A percentile compares a stretch with the other conserved stretches of the same genome.
phyloP scores from a whole-genome alignment of 2,329 filamentous ascomycete species.

The Ustilaginoidea virens region DNA sequence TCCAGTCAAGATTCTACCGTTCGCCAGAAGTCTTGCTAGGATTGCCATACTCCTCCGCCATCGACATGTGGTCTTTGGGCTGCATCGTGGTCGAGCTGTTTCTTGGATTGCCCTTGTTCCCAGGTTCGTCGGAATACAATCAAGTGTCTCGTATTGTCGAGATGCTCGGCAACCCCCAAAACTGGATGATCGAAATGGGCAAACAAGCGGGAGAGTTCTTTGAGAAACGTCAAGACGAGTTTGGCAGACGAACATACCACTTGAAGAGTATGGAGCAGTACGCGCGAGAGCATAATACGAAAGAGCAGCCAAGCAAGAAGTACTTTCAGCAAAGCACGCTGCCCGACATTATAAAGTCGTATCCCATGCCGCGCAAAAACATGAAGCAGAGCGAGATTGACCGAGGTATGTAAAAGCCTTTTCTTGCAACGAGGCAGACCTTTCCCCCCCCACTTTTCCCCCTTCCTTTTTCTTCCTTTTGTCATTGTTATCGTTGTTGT shows the following conservation, averaged over 20 bases:
- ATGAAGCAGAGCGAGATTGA: constrained; percentile 98
- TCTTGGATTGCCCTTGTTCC: constrained; percentile 84
- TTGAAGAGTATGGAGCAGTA: constrained; percentile 98
- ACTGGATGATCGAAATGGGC: constrained; percentile 98
- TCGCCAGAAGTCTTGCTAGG: constrained; percentile 94
- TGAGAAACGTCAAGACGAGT: constrained; percentile 84
- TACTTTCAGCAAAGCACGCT: constrained; percentile 92
- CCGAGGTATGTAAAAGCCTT: constrained; percentile 44
- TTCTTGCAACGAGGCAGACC: too few species aligned
- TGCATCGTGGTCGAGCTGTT: constrained; percentile 98
- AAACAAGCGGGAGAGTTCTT: constrained; percentile 97
- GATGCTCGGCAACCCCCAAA: constrained; percentile 91
- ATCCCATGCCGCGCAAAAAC: constrained; percentile 96
- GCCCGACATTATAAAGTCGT: constrained; percentile 93
- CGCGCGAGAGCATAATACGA: constrained; percentile 84
- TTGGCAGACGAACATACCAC: constrained; percentile 76
- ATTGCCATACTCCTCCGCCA: constrained; percentile 91
- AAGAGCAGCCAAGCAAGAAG: constrained; percentile 98
- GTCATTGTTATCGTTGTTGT: not conserved
- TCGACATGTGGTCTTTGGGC: constrained; percentile 98
- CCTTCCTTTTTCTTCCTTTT: not conserved
- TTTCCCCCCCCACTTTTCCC: too few species aligned
- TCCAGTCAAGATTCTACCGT: constrained; percentile 94
- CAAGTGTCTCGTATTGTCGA: constrained; percentile 94
- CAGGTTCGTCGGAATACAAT: constrained; percentile 96